phyloP scores from a whole-genome alignment of 176 grass and related monocot species.

The Ananas comosus region DNA sequence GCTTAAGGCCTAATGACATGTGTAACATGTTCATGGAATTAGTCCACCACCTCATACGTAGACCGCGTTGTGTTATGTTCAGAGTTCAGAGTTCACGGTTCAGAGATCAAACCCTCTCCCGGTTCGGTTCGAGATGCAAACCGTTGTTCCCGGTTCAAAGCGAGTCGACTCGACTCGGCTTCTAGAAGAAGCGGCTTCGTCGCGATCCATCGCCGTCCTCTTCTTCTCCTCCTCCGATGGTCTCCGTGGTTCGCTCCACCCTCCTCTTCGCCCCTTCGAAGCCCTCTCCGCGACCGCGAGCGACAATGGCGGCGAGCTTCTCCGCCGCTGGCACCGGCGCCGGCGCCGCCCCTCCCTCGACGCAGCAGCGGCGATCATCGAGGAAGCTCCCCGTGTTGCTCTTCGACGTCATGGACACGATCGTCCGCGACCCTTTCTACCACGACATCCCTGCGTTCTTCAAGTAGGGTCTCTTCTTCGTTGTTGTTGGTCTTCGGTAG shows the following conservation, averaged over 20 bases:
- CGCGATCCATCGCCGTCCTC: no score
- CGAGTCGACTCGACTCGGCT: no score
- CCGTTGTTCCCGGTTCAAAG: no score
- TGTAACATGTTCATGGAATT: no score
- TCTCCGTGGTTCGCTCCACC: slow-evolving; percentile 29
- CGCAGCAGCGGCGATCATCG: not conserved
- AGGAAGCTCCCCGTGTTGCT: slow-evolving; percentile 68
- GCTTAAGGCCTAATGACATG: no score
- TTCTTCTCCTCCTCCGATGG: slow-evolving; percentile 7
- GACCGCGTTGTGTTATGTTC: no score
- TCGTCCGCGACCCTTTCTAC: slow-evolving; percentile 92
- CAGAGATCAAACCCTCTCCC: no score
- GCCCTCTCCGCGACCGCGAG: not conserved
- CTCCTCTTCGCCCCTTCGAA: slow-evolving; percentile 24
- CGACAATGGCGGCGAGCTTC: slow-evolving; percentile 13
- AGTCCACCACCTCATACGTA: no score
- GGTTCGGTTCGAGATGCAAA: no score
- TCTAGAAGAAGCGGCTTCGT: no score
- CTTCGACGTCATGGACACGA: slow-evolving; percentile 91
- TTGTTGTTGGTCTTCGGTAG: not conserved
- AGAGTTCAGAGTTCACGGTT: no score
- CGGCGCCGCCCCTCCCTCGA: not conserved
- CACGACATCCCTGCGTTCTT: slow-evolving; percentile 79
- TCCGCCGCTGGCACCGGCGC: not conserved
- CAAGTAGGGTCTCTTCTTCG: slow-evolving; percentile 34